Percentiles rank a stretch among this genome's conserved stretches.
These are phyloP conservation scores for Pterulicium gracile DNA, from an alignment of 1,284 basidiomycete species.

Conservation along the genomic window DNA sequence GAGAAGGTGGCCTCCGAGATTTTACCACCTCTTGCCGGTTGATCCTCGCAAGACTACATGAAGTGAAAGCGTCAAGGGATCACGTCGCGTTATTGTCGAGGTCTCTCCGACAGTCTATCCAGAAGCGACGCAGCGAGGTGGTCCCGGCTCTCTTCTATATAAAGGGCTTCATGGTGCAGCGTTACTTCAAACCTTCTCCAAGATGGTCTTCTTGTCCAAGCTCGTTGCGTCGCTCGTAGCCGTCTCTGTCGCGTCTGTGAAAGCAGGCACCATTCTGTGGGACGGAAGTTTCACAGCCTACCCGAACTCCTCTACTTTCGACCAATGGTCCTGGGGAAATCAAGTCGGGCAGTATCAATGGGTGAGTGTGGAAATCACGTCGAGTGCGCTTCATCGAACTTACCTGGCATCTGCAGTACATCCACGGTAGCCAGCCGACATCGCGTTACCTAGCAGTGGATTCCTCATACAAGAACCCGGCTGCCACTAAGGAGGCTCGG, in stretches of 20 bases:
- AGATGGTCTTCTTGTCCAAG: constrained; percentile 1
- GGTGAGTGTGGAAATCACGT: constrained; percentile 19
- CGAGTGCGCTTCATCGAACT: not conserved
- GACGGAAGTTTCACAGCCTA: constrained; percentile 42
- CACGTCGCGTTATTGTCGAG: too few species aligned
- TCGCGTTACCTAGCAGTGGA: constrained; percentile 43
- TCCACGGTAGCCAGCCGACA: constrained; percentile 43
- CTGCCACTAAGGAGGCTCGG: constrained; percentile 37
- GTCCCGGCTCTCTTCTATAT: not conserved
- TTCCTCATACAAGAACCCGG: constrained; percentile 50
- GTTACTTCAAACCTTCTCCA: not conserved
- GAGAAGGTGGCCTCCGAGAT: too few species aligned
- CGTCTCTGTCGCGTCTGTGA: constrained; percentile 19
- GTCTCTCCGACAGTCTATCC: constrained; percentile 1
- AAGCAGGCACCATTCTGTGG: constrained; percentile 42
- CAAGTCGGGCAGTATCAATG: constrained; percentile 50
- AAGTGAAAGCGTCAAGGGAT: too few species aligned
- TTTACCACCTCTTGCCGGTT: too few species aligned
- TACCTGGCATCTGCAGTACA: constrained; percentile 31
- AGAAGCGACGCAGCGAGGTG: not conserved
- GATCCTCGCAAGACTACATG: too few species aligned
- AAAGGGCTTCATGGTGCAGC: not conserved
- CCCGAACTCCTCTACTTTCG: constrained; percentile 35
- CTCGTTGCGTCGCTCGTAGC: not conserved
- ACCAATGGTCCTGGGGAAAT: constrained; percentile 50